Evolutionary conservation across 2,329 filamentous ascomycete genomes (phyloP).

Genomic region (Colletotrichum abscissum): DNA sequence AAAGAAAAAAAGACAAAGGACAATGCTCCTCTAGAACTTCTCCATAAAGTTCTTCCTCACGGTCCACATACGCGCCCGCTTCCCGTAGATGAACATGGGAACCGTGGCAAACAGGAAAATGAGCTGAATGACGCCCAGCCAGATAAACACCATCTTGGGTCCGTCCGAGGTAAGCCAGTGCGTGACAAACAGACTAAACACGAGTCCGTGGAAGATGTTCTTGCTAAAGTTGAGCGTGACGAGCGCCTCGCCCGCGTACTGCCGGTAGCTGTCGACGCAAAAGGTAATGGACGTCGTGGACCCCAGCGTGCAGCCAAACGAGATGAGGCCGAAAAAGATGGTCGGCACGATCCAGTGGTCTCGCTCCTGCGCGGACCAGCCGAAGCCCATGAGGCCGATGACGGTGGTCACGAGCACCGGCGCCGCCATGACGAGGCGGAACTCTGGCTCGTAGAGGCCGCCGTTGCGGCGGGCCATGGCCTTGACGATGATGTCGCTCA

Average conservation of each 20-base stretch:
- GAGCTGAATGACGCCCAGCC: constrained; percentile 87
- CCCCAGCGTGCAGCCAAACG: constrained; percentile 90
- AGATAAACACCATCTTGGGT: constrained; percentile 81
- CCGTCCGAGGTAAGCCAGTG: constrained; percentile 83
- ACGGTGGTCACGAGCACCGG: constrained; percentile 83
- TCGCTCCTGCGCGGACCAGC: constrained; percentile 84
- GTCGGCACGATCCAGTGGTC: constrained; percentile 93
- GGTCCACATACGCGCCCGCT: constrained; percentile 94
- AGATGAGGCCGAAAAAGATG: constrained; percentile 90
- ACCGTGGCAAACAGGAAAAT: constrained; percentile 79
- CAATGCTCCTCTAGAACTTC: constrained; percentile 59
- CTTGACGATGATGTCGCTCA: constrained; percentile 87
- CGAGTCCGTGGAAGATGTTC: constrained; percentile 90
- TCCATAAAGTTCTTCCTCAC: constrained; percentile 88
- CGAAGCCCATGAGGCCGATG: constrained; percentile 92
- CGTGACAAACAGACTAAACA: constrained; percentile 90
- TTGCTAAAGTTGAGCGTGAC: constrained; percentile 96
- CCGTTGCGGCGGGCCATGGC: constrained; percentile 87
- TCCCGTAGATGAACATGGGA: constrained; percentile 95
- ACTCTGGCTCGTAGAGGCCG: constrained; percentile 96
- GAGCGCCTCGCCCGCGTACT: constrained; percentile 93
- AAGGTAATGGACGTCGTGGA: constrained; percentile 95
- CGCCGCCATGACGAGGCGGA: constrained; percentile 86
- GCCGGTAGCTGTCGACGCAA: constrained; percentile 90
- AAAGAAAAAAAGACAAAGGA: too few relatives aligned